phyloP scores from a whole-genome alignment of 768 basidiomycete genomes.

The Kwoniella sp. region DNA sequence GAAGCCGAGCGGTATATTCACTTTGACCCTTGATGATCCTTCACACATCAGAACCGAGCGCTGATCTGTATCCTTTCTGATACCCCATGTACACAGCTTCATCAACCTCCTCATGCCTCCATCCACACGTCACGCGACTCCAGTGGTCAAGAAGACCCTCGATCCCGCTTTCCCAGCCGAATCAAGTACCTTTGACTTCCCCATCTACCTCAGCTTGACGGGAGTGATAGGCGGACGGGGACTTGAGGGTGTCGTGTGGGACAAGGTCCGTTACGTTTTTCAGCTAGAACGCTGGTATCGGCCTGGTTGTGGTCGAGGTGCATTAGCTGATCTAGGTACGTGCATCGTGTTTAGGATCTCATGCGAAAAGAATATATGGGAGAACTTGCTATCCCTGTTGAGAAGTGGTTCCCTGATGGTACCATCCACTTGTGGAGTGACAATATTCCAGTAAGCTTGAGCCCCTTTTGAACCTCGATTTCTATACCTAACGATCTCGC shows the following conservation, averaged over 20 bases:
- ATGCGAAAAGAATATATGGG: constrained; percentile 91
- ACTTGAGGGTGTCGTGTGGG: constrained; percentile 88
- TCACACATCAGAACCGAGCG: no score
- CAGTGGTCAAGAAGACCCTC: constrained; percentile 71
- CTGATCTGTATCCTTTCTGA: not conserved
- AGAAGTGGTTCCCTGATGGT: constrained; percentile 73
- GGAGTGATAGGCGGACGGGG: constrained; percentile 51
- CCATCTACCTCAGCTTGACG: constrained; percentile 74
- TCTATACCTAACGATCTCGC: not conserved
- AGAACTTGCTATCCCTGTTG: constrained; percentile 75
- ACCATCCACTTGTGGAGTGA: constrained; percentile 62
- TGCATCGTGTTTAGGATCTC: constrained; percentile 59
- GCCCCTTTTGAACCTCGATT: no score
- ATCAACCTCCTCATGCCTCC: constrained; percentile 68
- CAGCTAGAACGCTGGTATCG: constrained; percentile 13
- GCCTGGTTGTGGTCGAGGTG: no score
- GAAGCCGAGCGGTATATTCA: no score
- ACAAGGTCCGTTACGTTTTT: constrained; percentile 63
- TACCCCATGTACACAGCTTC: constrained; percentile 33
- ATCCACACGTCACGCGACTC: constrained; percentile 70
- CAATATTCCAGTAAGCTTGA: constrained; percentile 70
- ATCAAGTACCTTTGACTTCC: constrained; percentile 86
- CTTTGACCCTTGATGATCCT: no score
- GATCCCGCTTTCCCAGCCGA: constrained; percentile 69
- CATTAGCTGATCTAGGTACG: not conserved